A percentile compares a stretch with the other conserved stretches of the same genome.
These are phyloP conservation scores for Inosperma sp. DNA, from an alignment of 768 basidiomycete species.

Conservation along the genomic window DNA sequence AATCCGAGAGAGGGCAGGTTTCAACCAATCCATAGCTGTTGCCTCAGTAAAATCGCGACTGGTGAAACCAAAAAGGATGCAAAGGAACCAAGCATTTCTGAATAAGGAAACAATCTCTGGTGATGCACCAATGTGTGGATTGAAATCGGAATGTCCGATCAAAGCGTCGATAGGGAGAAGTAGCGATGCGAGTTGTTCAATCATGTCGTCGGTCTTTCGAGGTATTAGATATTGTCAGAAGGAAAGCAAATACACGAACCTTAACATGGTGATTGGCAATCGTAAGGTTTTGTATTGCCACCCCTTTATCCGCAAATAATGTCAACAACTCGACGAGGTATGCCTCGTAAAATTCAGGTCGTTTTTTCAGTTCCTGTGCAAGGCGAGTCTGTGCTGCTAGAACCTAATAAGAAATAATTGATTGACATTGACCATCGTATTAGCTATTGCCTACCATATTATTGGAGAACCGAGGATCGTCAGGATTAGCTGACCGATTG, in stretches of 20 bases:
- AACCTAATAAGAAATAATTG: conserved; percentile 42
- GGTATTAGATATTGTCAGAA: background rate
- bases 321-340: conserved; percentile 84
- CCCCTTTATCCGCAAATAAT: conserved; percentile 86
- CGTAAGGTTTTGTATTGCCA: conserved; percentile 81
- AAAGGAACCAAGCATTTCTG: conserved; percentile 93
- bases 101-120: conserved; percentile 69
- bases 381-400: conserved; percentile 88
- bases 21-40: conserved; percentile 73
- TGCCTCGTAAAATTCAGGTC: conserved; percentile 71
- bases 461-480: conserved; percentile 83
- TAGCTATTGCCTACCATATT: conserved; percentile 60
- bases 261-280: conserved; percentile 62
- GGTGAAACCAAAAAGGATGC: conserved; percentile 81
- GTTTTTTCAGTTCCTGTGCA: conserved; percentile 68
- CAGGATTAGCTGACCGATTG: conserved; percentile 81
- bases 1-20: conserved; percentile 70
- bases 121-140: conserved; percentile 50
- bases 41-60: conserved; percentile 47
- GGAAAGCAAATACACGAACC: conserved; percentile 33
- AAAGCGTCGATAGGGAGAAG: conserved; percentile 89
- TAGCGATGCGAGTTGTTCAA: conserved; percentile 81
- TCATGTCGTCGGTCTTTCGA: conserved; percentile 70
- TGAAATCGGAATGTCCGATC: conserved; percentile 65
- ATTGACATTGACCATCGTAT: background rate